Conservation (phyloP, 1,139 yeast species). For the Yamadazyma blattariae region DNA sequence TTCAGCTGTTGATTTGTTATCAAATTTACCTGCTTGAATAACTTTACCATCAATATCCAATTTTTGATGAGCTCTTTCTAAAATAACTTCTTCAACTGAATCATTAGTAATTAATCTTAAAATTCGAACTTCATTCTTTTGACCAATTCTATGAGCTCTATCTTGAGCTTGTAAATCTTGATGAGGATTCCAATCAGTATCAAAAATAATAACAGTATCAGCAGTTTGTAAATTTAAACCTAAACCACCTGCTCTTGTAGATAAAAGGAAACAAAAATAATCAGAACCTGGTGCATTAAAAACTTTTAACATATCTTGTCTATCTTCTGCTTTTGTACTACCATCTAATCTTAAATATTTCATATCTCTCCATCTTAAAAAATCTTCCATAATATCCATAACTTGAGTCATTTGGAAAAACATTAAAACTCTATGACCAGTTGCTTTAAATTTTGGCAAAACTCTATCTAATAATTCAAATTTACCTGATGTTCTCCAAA, state of each 20-base stretch:
- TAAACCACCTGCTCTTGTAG: constrained; percentile 89
- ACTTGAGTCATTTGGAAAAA: constrained; percentile 89
- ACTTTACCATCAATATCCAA: constrained; percentile 86
- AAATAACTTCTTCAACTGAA: constrained; percentile 79
- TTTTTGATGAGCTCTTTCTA: constrained; percentile 80
- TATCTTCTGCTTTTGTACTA: constrained; percentile 78
- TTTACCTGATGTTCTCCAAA: constrained; percentile 79
- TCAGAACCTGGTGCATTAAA: constrained; percentile 75
- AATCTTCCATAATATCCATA: constrained; percentile 89
- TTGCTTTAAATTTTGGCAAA: constrained; percentile 68
- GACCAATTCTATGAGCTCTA: constrained; percentile 89
- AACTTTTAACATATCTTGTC: constrained; percentile 63
- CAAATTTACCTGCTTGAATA: constrained; percentile 85
- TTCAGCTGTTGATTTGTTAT: constrained; percentile 76
- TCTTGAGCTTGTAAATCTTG: constrained; percentile 92
- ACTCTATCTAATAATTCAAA: constrained; percentile 74
- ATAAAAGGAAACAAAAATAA: constrained; percentile 71
- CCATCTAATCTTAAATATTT: constrained; percentile 81
- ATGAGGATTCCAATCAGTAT: constrained; percentile 91
- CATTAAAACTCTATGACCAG: constrained; percentile 77
- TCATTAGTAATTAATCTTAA: constrained; percentile 76
- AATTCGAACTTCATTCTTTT: constrained; percentile 81
- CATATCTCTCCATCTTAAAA: constrained; percentile 59
- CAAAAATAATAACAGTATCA: constrained; percentile 83
- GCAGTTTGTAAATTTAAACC: constrained; percentile 86